Evolutionary conservation across 208 protist genomes (phyloP).

Genomic region (Acanthamoeba triangularis): DNA sequence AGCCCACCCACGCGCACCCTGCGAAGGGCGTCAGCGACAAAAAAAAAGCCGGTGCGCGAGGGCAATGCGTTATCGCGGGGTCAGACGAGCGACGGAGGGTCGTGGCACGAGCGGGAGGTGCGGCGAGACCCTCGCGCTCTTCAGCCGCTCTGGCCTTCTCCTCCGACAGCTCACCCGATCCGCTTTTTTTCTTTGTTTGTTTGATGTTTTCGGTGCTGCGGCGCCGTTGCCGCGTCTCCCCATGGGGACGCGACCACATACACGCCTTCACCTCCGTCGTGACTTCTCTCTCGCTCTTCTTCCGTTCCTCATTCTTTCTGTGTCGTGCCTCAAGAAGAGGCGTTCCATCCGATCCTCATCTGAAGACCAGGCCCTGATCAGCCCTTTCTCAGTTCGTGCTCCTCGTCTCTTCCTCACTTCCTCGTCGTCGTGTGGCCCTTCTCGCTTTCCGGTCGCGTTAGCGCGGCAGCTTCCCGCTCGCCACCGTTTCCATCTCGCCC

Average conservation of each 20-base stretch:
- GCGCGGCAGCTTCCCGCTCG: background rate
- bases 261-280: background rate
- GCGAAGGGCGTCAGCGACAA: too few species aligned
- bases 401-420: background rate
- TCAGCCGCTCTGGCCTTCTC: background rate
- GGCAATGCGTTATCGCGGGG: too few species aligned
- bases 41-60: too few species aligned
- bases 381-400: background rate
- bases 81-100: too few species aligned
- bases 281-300: too few species aligned
- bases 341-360: slow-evolving; percentile 3
- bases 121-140: too few species aligned
- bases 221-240: too few species aligned
- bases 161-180: too few species aligned
- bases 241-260: too few species aligned
- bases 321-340: background rate
- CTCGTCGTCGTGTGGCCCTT: background rate
- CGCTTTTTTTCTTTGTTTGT: background rate
- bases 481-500: background rate
- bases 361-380: slow-evolving; percentile 23
- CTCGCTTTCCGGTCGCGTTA: background rate
- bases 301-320: background rate
- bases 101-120: too few species aligned
- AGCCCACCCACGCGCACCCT: too few species aligned
- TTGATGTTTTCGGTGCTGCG: background rate